phyloP scores from a whole-genome alignment of 257 asterid species.

The Solanum lignicaule region DNA sequence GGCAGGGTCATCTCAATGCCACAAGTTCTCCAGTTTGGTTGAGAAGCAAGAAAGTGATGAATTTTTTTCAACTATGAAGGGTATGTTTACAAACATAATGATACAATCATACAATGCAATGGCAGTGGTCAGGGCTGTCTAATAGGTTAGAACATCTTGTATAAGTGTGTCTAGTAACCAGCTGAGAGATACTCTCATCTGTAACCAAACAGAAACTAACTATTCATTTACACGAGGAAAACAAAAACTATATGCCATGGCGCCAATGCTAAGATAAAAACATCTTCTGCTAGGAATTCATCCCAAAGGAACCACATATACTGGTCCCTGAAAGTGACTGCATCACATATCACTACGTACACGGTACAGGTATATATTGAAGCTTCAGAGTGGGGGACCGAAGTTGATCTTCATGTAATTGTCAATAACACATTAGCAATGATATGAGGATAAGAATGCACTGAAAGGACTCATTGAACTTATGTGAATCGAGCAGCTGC shows the following conservation, averaged over 20 bases:
- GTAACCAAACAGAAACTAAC: constrained; percentile 14
- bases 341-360: background rate
- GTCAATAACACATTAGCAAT: background rate
- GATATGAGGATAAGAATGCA: background rate
- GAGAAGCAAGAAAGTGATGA: background rate
- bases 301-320: background rate
- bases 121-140: constrained; percentile 15
- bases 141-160: constrained; percentile 21
- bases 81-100: background rate
- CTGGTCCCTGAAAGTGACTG: background rate
- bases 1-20: background rate
- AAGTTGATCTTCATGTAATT: background rate
- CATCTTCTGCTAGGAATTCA: background rate
- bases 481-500: constrained; percentile 44
- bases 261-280: background rate
- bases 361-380: background rate
- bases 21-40: background rate
- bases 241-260: background rate
- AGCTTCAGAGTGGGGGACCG: background rate
- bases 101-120: constrained; percentile 9
- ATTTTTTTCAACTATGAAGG: constrained; percentile 6
- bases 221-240: constrained; percentile 25
- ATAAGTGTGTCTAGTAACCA: constrained; percentile 6
- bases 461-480: constrained; percentile 16
- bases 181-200: constrained; percentile 17